phyloP scores from a whole-genome alignment of 495 filamentous ascomycete species.

The Penicillium atrosanguineum region DNA sequence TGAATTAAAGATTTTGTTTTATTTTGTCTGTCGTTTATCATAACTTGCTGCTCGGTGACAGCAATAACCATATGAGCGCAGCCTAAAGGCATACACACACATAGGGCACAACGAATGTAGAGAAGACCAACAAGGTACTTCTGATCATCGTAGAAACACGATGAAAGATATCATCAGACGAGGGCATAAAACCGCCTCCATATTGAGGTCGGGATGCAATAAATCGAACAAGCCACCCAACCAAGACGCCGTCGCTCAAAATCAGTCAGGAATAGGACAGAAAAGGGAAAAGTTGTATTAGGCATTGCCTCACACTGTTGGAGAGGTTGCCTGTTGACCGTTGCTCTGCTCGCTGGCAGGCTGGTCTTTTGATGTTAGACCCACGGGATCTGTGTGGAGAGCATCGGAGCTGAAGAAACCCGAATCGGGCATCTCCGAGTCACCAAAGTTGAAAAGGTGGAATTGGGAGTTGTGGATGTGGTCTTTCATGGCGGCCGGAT shows the following conservation, averaged over 20 bases:
- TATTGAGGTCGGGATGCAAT: constrained; percentile 5
- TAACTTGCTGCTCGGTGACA: neutral
- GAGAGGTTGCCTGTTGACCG: constrained; percentile 19
- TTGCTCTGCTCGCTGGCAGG: constrained; percentile 11
- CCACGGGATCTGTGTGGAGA: constrained; percentile 25
- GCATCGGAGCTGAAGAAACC: constrained; percentile 44
- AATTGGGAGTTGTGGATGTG: constrained; percentile 24
- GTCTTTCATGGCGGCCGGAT: constrained; percentile 32
- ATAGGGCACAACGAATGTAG: neutral
- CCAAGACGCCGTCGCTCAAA: constrained; percentile 43
- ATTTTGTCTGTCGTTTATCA: neutral
- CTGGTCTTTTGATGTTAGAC: constrained; percentile 22
- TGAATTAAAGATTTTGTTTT: neutral
- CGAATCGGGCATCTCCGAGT: constrained; percentile 33
- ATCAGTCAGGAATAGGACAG: constrained; percentile 8
- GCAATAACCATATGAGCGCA: neutral
- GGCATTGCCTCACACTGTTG: constrained; percentile 9
- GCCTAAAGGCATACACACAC: neutral
- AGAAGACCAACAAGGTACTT: constrained; percentile 9
- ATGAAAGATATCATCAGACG: constrained; percentile 7
- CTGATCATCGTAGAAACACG: constrained; percentile 17
- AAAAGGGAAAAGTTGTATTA: constrained; percentile 5
- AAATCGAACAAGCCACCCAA: constrained; percentile 9
- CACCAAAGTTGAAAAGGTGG: constrained; percentile 32
- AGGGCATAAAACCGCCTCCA: constrained; percentile 1